These are phyloP conservation scores for Helotiales sp. DNA, from an alignment of 2,329 filamentous ascomycete genomes.

Conservation along the genomic window DNA sequence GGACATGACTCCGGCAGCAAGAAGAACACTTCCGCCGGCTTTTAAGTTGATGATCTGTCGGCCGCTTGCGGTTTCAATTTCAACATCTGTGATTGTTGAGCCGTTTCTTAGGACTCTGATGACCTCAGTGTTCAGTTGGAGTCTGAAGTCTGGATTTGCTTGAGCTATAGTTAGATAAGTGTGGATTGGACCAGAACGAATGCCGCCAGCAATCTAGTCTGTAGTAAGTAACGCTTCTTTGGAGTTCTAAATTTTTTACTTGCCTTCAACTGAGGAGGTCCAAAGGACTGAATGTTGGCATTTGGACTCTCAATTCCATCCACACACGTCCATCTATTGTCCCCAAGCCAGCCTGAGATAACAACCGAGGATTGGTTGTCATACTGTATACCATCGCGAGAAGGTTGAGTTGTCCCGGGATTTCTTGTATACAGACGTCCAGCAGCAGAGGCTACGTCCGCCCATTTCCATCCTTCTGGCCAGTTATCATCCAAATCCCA, in stretches of 20 bases:
- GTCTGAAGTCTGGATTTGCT: not conserved
- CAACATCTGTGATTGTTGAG: constrained; percentile 3
- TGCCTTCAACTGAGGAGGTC: constrained; percentile 4
- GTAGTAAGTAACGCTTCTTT: not conserved
- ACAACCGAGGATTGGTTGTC: not conserved
- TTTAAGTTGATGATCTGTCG: constrained; percentile 12
- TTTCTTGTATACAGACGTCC: constrained; percentile 5
- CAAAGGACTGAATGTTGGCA: not conserved
- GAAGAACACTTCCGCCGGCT: not conserved
- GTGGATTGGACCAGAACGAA: constrained; percentile 14
- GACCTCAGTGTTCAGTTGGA: constrained; percentile 9
- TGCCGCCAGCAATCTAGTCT: not conserved
- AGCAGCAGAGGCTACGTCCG: constrained; percentile 1
- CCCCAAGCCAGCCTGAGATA: not conserved
- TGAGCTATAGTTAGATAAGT: constrained; percentile 15
- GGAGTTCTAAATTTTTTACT: not conserved
- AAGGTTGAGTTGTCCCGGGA: not conserved
- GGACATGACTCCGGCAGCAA: constrained; percentile 11
- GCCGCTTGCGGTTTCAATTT: not conserved
- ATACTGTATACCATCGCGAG: not conserved
- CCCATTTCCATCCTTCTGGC: constrained; percentile 12
- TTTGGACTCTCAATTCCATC: constrained; percentile 3
- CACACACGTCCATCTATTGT: not conserved
- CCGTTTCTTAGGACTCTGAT: constrained; percentile 7
- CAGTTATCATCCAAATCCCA: constrained; percentile 14